These are phyloP conservation scores for Osmanthus fragrans DNA, from an alignment of 257 asterid species.

Conservation along the genomic window DNA sequence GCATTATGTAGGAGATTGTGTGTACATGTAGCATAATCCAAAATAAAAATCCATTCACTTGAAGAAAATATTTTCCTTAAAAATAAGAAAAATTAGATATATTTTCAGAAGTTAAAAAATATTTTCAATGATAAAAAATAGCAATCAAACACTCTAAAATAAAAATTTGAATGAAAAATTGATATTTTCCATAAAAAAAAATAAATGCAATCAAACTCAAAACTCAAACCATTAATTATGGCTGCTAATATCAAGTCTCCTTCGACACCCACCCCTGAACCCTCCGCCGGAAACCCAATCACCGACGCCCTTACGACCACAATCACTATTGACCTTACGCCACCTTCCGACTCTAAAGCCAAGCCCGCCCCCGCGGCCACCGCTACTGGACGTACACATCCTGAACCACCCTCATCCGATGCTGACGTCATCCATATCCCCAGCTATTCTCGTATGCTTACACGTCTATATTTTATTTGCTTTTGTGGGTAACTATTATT, in stretches of 20 bases:
- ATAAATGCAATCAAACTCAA: too few relatives aligned
- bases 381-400: not conserved
- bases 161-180: too few relatives aligned
- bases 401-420: not conserved
- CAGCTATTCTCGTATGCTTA: slow-evolving; percentile 74
- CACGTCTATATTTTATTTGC: slow-evolving; percentile 3
- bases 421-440: slow-evolving; percentile 57
- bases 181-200: too few relatives aligned
- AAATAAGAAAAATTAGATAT: too few relatives aligned
- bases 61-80: too few relatives aligned
- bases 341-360: not conserved
- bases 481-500: not conserved
- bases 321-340: not conserved
- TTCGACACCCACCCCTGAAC: not conserved
- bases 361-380: not conserved
- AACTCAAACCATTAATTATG: not conserved
- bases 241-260: not conserved
- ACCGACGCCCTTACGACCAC: not conserved
- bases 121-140: too few relatives aligned
- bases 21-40: too few relatives aligned
- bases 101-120: too few relatives aligned
- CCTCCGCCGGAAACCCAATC: not conserved
- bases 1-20: too few relatives aligned
- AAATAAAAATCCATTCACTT: too few relatives aligned
- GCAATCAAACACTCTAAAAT: too few relatives aligned